Evolutionary conservation across 176 grass and related monocot species (phyloP).

Genomic region (Oryza meyeriana): DNA sequence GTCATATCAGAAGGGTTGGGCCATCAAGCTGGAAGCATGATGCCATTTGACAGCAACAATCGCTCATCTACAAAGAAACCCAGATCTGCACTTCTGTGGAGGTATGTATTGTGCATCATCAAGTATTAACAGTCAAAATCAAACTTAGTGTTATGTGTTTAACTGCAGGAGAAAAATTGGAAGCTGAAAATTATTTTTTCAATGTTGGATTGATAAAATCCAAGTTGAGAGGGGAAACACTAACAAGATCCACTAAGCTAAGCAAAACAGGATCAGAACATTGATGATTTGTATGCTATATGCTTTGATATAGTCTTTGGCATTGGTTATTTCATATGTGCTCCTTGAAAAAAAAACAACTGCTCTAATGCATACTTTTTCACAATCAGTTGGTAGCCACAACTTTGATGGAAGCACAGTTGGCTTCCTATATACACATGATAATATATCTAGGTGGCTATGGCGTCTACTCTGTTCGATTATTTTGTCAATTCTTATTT

Average conservation of each 20-base stretch:
- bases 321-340: not conserved
- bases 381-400: constrained; percentile 16
- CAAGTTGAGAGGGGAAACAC: not conserved
- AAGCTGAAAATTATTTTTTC: constrained; percentile 13
- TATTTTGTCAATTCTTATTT: constrained; percentile 38
- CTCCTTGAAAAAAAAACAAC: not conserved
- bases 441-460: constrained; percentile 21
- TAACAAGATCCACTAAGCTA: not conserved
- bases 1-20: constrained; percentile 52
- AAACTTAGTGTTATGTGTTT: not conserved
- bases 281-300: constrained; percentile 26
- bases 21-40: constrained; percentile 43
- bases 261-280: not conserved
- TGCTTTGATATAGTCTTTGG: not conserved
- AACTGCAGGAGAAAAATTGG: constrained; percentile 1
- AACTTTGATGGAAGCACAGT: constrained; percentile 15
- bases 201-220: constrained; percentile 2
- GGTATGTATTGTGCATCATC: constrained; percentile 44
- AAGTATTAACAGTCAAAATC: constrained; percentile 14
- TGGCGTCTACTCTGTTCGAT: not conserved
- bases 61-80: constrained; percentile 69
- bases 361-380: not conserved
- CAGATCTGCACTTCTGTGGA: constrained; percentile 93
- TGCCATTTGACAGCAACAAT: constrained; percentile 60
- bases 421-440: constrained; percentile 2